Percentiles rank a stretch among this genome's conserved stretches.
Conservation (phyloP, 805 yeast species). For the Phaffomyces opuntiae region DNA sequence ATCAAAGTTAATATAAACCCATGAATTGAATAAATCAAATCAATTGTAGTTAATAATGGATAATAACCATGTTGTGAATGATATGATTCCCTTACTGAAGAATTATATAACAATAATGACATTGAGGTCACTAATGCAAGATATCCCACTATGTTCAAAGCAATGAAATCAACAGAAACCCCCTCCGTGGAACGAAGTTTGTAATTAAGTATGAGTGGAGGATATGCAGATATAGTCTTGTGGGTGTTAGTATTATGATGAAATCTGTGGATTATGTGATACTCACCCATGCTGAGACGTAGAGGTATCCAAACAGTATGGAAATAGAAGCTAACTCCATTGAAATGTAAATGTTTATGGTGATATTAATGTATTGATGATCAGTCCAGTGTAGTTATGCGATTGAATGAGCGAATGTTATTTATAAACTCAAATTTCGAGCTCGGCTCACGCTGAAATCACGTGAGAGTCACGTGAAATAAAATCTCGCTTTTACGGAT, state of each 20-base stretch:
- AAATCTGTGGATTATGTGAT: background rate
- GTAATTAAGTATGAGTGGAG: conserved; percentile 37
- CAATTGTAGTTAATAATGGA: conserved; percentile 39
- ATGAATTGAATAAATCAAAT: conserved; percentile 40
- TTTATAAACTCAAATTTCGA: too few species aligned
- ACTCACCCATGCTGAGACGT: conserved; percentile 34
- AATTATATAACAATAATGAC: conserved; percentile 32
- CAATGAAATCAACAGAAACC: conserved; percentile 40
- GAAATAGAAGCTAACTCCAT: conserved; percentile 10
- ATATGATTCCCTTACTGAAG: conserved; percentile 27
- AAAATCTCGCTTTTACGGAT: too few species aligned
- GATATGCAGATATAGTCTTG: conserved; percentile 43
- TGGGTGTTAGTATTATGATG: background rate
- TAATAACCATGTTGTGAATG: conserved; percentile 23
- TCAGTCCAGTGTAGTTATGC: too few species aligned
- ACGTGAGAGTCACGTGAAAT: too few species aligned
- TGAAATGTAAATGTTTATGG: too few species aligned
- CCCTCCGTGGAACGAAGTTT: conserved; percentile 38
- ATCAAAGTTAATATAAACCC: conserved; percentile 37
- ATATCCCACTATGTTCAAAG: conserved; percentile 42
- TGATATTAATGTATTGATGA: too few species aligned
- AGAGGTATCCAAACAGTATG: conserved; percentile 27
- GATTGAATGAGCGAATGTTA: too few species aligned
- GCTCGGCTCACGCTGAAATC: too few species aligned
- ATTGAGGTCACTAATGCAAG: conserved; percentile 36